A percentile compares a stretch with the other conserved stretches of the same genome.
Conservation (phyloP, 345 rosid genomes). For the Diplotaxis tenuifolia region DNA sequence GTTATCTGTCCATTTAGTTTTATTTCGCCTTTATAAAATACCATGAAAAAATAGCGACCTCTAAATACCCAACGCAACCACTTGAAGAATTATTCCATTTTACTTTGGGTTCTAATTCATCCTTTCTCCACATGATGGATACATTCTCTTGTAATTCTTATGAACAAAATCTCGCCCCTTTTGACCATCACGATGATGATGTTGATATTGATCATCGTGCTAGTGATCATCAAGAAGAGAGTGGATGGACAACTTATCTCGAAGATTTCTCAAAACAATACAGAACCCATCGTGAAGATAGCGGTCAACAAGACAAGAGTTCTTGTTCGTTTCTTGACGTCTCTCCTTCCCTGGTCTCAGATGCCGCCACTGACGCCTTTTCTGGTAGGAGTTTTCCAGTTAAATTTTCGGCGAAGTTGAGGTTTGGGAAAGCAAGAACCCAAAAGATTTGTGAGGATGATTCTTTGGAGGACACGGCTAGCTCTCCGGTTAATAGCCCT, state of each 20-base stretch:
- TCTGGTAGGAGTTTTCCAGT: constrained; percentile 30
- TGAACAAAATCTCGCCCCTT: constrained; percentile 23
- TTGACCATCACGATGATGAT: constrained; percentile 1
- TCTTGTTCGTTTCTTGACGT: constrained; percentile 43
- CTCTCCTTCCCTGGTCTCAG: constrained; percentile 67
- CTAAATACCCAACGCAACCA: constrained; percentile 20
- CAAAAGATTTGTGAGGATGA: constrained; percentile 54
- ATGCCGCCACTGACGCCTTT: constrained; percentile 57
- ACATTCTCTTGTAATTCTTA: constrained; percentile 33
- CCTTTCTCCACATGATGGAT: constrained; percentile 31
- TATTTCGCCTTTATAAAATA: not conserved
- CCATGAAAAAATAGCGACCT: constrained; percentile 22
- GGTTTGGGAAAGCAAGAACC: constrained; percentile 54
- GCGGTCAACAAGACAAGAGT: constrained; percentile 30
- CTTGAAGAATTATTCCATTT: constrained; percentile 28
- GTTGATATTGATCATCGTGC: constrained; percentile 5
- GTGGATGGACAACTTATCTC: constrained; percentile 89
- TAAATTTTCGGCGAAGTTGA: constrained; percentile 45
- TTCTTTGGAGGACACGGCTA: constrained; percentile 90
- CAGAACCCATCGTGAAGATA: constrained; percentile 20
- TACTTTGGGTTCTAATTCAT: constrained; percentile 8
- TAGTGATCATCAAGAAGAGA: constrained; percentile 51
- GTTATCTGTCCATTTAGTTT: constrained; percentile 21
- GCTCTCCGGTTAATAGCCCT: constrained; percentile 80
- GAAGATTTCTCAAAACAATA: constrained; percentile 54